Conservation (phyloP, 306 rosid genomes). For the Elaeagnus macrophylla region DNA sequence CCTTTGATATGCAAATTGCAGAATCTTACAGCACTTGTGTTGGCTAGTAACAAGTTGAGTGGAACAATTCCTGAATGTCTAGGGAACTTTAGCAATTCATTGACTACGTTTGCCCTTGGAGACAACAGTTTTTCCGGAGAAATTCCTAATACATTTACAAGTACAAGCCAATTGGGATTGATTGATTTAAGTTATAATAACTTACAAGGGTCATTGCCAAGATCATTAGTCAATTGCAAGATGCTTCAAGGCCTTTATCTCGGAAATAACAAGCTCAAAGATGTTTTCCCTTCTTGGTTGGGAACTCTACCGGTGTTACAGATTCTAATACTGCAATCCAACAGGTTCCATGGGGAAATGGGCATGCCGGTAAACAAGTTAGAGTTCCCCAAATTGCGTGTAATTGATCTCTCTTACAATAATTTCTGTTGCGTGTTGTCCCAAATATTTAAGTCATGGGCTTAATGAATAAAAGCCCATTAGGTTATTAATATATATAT, state of each 20-base stretch:
- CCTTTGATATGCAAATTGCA: neutral
- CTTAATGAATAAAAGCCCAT: too few species aligned
- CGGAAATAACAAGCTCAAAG: conserved; percentile 8
- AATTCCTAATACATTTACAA: neutral
- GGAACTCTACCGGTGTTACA: conserved; percentile 13
- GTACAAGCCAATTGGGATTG: neutral
- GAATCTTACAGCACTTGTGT: neutral
- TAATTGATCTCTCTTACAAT: conserved; percentile 14
- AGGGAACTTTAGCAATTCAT: conserved; percentile 1
- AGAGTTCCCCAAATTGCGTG: conserved; percentile 8
- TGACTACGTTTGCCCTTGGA: neutral
- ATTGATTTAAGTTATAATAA: conserved; percentile 17
- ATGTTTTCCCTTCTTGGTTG: conserved; percentile 33
- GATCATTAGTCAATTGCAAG: conserved; percentile 15
- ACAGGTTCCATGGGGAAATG: conserved; percentile 15
- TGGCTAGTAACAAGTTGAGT: conserved; percentile 6
- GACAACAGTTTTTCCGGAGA: neutral
- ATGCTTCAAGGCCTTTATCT: conserved; percentile 1
- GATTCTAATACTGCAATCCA: conserved; percentile 8
- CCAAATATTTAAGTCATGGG: too few species aligned
- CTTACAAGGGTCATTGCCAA: conserved; percentile 15
- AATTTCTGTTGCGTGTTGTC: too few species aligned
- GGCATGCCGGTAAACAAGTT: neutral
- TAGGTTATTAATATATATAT: too few species aligned
- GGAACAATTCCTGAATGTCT: conserved; percentile 14